phyloP scores from a whole-genome alignment of 2,329 filamentous ascomycete genomes.

The Colletotrichum incanum region DNA sequence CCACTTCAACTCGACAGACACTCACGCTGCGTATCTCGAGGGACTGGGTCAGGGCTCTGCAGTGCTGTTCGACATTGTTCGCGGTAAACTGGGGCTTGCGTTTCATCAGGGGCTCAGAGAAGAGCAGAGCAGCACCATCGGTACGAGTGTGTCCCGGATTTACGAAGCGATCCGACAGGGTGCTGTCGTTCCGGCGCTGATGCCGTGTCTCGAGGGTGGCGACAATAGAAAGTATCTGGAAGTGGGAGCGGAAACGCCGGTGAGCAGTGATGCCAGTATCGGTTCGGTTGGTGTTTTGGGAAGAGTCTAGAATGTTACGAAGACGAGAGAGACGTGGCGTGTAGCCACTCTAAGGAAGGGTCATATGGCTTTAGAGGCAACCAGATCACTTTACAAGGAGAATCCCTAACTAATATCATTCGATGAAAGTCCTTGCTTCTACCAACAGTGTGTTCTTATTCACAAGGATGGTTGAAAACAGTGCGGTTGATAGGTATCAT shows the following conservation, averaged over 20 bases:
- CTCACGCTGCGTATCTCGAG: constrained; percentile 15
- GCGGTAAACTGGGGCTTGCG: constrained; percentile 48
- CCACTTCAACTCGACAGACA: background rate
- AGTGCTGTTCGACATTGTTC: constrained; percentile 51
- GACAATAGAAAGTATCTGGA: background rate
- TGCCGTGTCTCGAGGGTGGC: background rate
- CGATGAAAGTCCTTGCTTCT: background rate
- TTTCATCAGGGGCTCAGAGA: constrained; percentile 51
- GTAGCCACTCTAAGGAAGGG: background rate
- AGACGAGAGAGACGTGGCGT: background rate
- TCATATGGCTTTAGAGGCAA: background rate
- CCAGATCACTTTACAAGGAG: background rate
- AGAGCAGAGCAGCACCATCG: constrained; percentile 53
- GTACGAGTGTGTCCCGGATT: constrained; percentile 51
- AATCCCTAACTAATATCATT: background rate
- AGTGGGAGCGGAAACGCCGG: background rate
- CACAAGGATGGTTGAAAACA: background rate
- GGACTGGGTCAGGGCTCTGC: constrained; percentile 51
- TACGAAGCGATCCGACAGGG: constrained; percentile 48
- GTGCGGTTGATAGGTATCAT: background rate
- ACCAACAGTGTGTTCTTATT: background rate
- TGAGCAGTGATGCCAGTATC: constrained; percentile 1
- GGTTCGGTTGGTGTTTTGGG: background rate
- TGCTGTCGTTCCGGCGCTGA: constrained; percentile 22
- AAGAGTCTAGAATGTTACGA: background rate